A percentile compares a stretch with the other conserved stretches of the same genome.
These are phyloP conservation scores for Rhodosporidiobolus odoratus DNA, from an alignment of 768 basidiomycete species.

Conservation along the genomic window DNA sequence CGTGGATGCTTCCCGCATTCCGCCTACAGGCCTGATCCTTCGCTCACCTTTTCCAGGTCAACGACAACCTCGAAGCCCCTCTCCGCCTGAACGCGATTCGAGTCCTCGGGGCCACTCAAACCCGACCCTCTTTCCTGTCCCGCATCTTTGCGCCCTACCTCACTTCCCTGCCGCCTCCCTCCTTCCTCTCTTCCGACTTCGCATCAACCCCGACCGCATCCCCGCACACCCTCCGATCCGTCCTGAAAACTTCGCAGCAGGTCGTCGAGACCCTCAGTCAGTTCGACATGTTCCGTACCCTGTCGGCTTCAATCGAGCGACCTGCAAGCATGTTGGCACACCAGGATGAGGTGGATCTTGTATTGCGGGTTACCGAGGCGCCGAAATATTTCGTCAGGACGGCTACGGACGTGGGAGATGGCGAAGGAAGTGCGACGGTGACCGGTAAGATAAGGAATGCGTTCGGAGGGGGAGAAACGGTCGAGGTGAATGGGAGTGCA, in stretches of 20 bases:
- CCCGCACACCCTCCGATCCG: slow-evolving; percentile 55
- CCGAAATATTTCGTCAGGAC: slow-evolving; percentile 72
- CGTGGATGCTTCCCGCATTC: not conserved
- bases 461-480: slow-evolving; percentile 82
- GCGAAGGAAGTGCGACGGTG: slow-evolving; percentile 83
- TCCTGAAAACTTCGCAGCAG: slow-evolving; percentile 63
- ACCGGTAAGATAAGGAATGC: slow-evolving; percentile 78
- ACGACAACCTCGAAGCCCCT: slow-evolving; percentile 61
- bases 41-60: slow-evolving; percentile 53
- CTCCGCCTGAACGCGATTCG: slow-evolving; percentile 69
- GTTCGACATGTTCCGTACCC: slow-evolving; percentile 67
- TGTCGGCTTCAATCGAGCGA: slow-evolving; percentile 62
- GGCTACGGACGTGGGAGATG: slow-evolving; percentile 85
- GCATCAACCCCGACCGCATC: slow-evolving; percentile 43
- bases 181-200: slow-evolving; percentile 36
- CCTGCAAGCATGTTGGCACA: slow-evolving; percentile 56
- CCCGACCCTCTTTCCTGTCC: slow-evolving; percentile 73
- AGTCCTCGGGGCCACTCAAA: slow-evolving; percentile 68
- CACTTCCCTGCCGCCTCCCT: slow-evolving; percentile 41
- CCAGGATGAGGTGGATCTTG: slow-evolving; percentile 66
- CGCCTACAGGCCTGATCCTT: not conserved
- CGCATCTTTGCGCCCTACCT: slow-evolving; percentile 68
- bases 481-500: slow-evolving; percentile 73
- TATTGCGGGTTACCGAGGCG: slow-evolving; percentile 70
- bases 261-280: slow-evolving; percentile 63